A percentile compares a stretch with the other conserved stretches of the same genome.
These are phyloP conservation scores for Fusarium xyrophilum DNA, from an alignment of 2,329 filamentous ascomycete genomes.

Conservation along the genomic window DNA sequence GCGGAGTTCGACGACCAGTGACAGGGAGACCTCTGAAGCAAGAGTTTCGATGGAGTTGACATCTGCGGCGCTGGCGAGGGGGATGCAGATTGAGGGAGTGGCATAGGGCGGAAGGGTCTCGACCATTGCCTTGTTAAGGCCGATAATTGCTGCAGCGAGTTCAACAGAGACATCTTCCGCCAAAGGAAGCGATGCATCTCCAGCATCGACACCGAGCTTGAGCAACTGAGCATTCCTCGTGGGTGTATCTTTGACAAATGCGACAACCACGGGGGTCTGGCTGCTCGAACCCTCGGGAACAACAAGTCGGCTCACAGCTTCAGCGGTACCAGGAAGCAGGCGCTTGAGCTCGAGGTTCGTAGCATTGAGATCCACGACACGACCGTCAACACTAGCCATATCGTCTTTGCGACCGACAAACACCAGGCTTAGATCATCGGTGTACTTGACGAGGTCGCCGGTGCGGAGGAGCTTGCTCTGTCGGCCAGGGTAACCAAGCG, in stretches of 20 bases:
- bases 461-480: slow-evolving; percentile 37
- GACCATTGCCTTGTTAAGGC: slow-evolving; percentile 38
- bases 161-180: slow-evolving; percentile 21
- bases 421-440: slow-evolving; percentile 34
- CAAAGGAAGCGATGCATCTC: slow-evolving; percentile 13
- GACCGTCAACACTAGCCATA: slow-evolving; percentile 35
- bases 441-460: slow-evolving; percentile 39
- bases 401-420: slow-evolving; percentile 36
- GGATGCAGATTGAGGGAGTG: slow-evolving; percentile 37
- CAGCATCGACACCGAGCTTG: slow-evolving; percentile 10
- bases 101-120: slow-evolving; percentile 40
- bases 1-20: slow-evolving; percentile 26
- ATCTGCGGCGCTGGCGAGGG: slow-evolving; percentile 1
- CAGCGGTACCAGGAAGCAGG: slow-evolving; percentile 23
- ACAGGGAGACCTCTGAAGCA: slow-evolving; percentile 13
- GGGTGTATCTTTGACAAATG: slow-evolving; percentile 21
- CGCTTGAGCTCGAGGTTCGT: slow-evolving; percentile 36
- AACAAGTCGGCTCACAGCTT: slow-evolving; percentile 29
- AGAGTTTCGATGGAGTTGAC: background rate
- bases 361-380: slow-evolving; percentile 35
- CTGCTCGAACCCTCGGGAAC: slow-evolving; percentile 26
- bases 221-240: background rate
- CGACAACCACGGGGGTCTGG: slow-evolving; percentile 35
- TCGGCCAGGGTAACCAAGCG: slow-evolving; percentile 23
- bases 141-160: slow-evolving; percentile 31